phyloP scores from a whole-genome alignment of 1,284 basidiomycete genomes.

The Trametes pubescens region DNA sequence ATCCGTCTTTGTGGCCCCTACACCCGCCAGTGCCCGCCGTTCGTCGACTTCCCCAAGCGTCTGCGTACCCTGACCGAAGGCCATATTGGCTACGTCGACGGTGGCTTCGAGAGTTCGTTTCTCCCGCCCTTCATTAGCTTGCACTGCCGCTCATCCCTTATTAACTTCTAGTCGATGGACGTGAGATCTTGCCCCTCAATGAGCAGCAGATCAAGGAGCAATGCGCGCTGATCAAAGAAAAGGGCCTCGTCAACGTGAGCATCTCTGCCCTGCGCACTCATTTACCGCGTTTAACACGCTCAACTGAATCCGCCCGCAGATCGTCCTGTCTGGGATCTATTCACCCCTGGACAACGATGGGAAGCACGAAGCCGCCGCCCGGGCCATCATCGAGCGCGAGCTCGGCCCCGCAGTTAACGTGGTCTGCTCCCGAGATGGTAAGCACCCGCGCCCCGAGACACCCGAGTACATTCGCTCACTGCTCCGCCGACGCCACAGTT shows the following conservation, averaged over 20 bases:
- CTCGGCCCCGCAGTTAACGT: conserved; percentile 50
- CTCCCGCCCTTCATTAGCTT: too few species aligned
- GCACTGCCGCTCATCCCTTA: conserved; percentile 1
- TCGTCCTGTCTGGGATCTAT: conserved; percentile 58
- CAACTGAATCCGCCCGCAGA: conserved; percentile 23
- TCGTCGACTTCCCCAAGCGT: conserved; percentile 55
- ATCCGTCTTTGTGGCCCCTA: conserved; percentile 60
- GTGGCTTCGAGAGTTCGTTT: conserved; percentile 54
- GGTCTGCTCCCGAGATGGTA: conserved; percentile 52
- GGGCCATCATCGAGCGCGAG: conserved; percentile 48
- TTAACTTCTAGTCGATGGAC: conserved; percentile 50
- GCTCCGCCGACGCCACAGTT: conserved; percentile 43
- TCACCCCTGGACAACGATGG: conserved; percentile 56
- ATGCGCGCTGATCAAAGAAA: conserved; percentile 50
- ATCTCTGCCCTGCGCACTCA: background rate
- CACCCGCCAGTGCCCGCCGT: conserved; percentile 50
- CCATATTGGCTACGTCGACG: conserved; percentile 53
- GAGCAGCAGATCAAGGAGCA: conserved; percentile 52
- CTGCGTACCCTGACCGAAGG: conserved; percentile 52
- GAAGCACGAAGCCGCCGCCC: conserved; percentile 56
- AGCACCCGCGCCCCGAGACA: conserved; percentile 3
- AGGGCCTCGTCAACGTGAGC: conserved; percentile 49
- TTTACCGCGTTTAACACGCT: background rate
- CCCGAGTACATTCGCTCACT: conserved; percentile 14
- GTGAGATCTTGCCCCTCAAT: conserved; percentile 50